A percentile compares a stretch with the other conserved stretches of the same genome.
These are phyloP conservation scores for Akanthomyces muscarius DNA, from an alignment of 2,329 filamentous ascomycete genomes.

Conservation along the genomic window DNA sequence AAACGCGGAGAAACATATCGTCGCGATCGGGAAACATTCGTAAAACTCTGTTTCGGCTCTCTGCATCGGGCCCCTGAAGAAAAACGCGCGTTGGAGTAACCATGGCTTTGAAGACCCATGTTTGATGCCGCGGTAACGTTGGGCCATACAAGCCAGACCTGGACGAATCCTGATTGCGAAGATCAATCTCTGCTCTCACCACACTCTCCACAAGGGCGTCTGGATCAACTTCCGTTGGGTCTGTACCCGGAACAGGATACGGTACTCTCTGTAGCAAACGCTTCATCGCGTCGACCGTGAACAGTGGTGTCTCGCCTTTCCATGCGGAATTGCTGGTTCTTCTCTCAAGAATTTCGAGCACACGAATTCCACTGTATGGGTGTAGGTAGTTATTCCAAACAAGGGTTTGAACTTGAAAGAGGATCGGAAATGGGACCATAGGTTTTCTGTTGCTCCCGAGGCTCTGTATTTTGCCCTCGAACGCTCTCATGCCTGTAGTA, in stretches of 20 bases:
- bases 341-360: constrained; percentile 43
- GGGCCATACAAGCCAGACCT: constrained; percentile 28
- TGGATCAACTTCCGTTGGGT: constrained; percentile 39
- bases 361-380: constrained; percentile 44
- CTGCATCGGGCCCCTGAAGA: constrained; percentile 58
- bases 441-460: constrained; percentile 18
- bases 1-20: constrained; percentile 65
- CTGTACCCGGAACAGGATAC: constrained; percentile 48
- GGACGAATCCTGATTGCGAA: constrained; percentile 24
- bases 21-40: constrained; percentile 57
- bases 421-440: constrained; percentile 46
- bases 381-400: constrained; percentile 60
- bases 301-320: constrained; percentile 28
- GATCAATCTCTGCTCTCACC: constrained; percentile 37
- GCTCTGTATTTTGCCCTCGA: constrained; percentile 32
- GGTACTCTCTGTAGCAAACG: constrained; percentile 49
- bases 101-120: constrained; percentile 49
- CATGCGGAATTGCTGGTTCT: constrained; percentile 26
- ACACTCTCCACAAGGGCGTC: constrained; percentile 38
- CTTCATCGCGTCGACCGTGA: constrained; percentile 52
- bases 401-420: constrained; percentile 61
- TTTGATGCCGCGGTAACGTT: constrained; percentile 36
- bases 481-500: constrained; percentile 25
- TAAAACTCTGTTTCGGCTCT: constrained; percentile 66
- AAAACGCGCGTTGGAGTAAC: constrained; percentile 58